Conservation (phyloP, 768 basidiomycete genomes). For the Suillus occidentalis region DNA sequence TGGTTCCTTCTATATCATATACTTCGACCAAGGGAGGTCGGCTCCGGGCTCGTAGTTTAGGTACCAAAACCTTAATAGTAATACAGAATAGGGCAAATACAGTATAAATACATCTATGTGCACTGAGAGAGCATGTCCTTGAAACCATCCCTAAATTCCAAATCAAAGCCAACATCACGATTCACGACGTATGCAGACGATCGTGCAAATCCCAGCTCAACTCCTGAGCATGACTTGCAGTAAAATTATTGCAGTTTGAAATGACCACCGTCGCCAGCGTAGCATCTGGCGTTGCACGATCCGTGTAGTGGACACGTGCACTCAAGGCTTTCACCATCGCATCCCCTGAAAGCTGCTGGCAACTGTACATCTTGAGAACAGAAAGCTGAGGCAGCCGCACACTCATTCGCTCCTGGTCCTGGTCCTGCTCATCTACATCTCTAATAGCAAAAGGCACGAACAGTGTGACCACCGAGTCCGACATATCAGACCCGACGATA, state of each 20-base stretch:
- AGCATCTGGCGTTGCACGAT: constrained; percentile 28
- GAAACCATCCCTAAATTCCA: constrained; percentile 9
- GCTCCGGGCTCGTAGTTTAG: background rate
- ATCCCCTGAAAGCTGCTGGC: constrained; percentile 61
- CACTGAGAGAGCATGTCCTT: background rate
- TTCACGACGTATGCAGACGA: constrained; percentile 27
- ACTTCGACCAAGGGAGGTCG: background rate
- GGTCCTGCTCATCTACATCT: background rate
- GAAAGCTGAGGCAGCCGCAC: constrained; percentile 57
- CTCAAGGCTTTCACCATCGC: constrained; percentile 54
- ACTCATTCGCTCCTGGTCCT: constrained; percentile 18
- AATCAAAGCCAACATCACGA: constrained; percentile 11
- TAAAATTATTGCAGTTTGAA: constrained; percentile 24
- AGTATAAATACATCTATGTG: background rate
- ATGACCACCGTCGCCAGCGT: constrained; percentile 28
- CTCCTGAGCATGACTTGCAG: constrained; percentile 18
- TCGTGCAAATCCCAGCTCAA: constrained; percentile 27
- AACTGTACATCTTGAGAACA: constrained; percentile 55
- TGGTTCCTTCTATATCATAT: background rate
- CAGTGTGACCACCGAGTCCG: constrained; percentile 63
- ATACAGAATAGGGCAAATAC: constrained; percentile 1
- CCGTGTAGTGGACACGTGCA: constrained; percentile 45
- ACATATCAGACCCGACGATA: constrained; percentile 83
- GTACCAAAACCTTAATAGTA: background rate
- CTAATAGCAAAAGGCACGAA: constrained; percentile 42